These are phyloP conservation scores for Penicillium simplicissimum DNA, from an alignment of 495 filamentous ascomycete genomes.

Conservation along the genomic window DNA sequence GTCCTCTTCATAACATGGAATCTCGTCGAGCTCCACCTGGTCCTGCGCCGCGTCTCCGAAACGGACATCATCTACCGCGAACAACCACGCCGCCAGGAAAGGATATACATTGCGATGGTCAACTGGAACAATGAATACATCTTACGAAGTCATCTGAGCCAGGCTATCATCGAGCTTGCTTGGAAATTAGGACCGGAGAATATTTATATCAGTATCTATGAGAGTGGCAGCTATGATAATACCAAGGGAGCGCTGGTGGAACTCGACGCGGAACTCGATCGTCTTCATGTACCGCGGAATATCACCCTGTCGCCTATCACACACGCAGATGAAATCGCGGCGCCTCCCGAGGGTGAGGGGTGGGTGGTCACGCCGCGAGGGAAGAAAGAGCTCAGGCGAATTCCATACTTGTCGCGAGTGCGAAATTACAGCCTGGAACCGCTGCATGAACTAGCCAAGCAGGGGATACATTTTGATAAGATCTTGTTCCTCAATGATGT, in stretches of 20 bases:
- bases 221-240: conserved; percentile 72
- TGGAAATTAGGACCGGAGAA: conserved; percentile 61
- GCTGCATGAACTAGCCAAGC: conserved; percentile 41
- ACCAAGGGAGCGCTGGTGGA: conserved; percentile 64
- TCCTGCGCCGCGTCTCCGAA: conserved; percentile 22
- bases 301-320: conserved; percentile 56
- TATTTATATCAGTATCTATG: conserved; percentile 68
- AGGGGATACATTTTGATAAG: conserved; percentile 61
- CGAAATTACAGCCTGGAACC: conserved; percentile 59
- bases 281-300: conserved; percentile 51
- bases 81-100: conserved; percentile 32
- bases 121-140: conserved; percentile 72
- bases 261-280: conserved; percentile 56
- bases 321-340: conserved; percentile 54
- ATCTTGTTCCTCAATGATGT: conserved; percentile 77
- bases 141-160: conserved; percentile 62
- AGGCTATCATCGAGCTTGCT: conserved; percentile 57
- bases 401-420: conserved; percentile 65
- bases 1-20: conserved; percentile 28
- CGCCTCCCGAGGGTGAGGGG: conserved; percentile 42
- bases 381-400: conserved; percentile 59
- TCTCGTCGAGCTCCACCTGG: conserved; percentile 26
- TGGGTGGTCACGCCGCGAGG: conserved; percentile 58
- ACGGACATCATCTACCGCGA: conserved; percentile 19
- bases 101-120: conserved; percentile 65